These are phyloP conservation scores for Irpex rosettiformis DNA, from an alignment of 1,284 basidiomycete genomes.

Conservation along the genomic window DNA sequence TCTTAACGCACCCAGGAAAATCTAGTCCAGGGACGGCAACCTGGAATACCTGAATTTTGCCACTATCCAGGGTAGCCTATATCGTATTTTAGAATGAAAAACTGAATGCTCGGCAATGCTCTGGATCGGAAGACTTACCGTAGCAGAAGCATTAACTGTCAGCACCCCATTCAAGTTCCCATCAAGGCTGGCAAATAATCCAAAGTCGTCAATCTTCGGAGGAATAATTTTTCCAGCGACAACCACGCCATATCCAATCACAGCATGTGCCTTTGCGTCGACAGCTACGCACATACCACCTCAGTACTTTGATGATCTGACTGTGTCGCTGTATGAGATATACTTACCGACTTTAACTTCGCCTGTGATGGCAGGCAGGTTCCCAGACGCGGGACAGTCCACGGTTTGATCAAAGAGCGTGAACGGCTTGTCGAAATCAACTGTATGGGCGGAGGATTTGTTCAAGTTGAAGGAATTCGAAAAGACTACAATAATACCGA, in stretches of 20 bases:
- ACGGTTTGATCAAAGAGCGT: conserved; percentile 39
- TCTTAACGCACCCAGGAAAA: conserved; percentile 34
- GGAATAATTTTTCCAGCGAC: conserved; percentile 42
- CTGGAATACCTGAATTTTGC: conserved; percentile 32
- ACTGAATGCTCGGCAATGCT: background rate
- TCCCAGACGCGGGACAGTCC: conserved; percentile 33
- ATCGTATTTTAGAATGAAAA: background rate
- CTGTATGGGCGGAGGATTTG: conserved; percentile 20
- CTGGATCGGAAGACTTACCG: conserved; percentile 21
- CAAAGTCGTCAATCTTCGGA: conserved; percentile 33
- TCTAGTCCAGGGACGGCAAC: conserved; percentile 37
- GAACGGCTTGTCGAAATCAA: conserved; percentile 30
- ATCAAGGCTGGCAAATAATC: conserved; percentile 25
- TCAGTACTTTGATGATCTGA: too few relatives aligned
- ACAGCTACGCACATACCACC: conserved; percentile 29
- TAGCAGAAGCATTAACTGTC: conserved; percentile 31
- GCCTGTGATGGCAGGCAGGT: conserved; percentile 25
- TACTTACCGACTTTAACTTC: conserved; percentile 29
- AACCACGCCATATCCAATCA: conserved; percentile 37
- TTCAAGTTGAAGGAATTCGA: conserved; percentile 32
- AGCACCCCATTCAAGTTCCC: conserved; percentile 29
- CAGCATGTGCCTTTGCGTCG: conserved; percentile 34
- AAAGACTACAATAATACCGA: too few relatives aligned
- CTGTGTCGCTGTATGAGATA: too few relatives aligned
- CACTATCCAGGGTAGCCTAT: conserved; percentile 34